phyloP scores from a whole-genome alignment of 192 early-diverging fungal genomes.

The Backusella sp. region DNA sequence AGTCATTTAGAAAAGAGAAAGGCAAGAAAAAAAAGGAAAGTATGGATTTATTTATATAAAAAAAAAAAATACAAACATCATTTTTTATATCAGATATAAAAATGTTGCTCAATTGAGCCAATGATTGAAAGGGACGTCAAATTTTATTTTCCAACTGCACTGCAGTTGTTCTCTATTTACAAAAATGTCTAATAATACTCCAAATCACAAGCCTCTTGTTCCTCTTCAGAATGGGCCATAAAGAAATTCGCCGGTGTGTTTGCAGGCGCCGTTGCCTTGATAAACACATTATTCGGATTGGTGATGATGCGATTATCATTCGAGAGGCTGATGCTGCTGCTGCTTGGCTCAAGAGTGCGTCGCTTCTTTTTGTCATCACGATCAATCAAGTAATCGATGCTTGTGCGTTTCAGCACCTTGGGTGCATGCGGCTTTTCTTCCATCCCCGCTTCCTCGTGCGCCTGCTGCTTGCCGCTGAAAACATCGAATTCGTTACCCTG shows the following conservation, averaged over 20 bases:
- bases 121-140: not conserved
- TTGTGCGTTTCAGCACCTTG: not conserved
- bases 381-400: not conserved
- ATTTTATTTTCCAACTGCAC: not conserved
- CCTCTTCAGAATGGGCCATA: not conserved
- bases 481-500: slow-evolving; percentile 11
- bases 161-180: not conserved
- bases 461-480: not conserved
- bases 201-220: not conserved
- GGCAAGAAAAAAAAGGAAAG: not conserved
- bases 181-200: not conserved
- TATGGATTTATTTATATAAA: not conserved
- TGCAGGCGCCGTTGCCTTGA: not conserved
- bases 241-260: slow-evolving; percentile 2
- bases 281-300: not conserved
- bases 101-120: not conserved
- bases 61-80: not conserved
- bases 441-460: not conserved
- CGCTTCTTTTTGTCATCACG: not conserved
- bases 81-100: not conserved
- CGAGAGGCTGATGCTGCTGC: not conserved
- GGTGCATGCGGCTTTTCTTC: not conserved
- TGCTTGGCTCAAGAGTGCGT: not conserved
- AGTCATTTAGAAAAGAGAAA: slow-evolving; percentile 21
- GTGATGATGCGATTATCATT: not conserved